A percentile compares a stretch with the other conserved stretches of the same genome.
These are phyloP conservation scores for Pythium aristosporum DNA, from an alignment of 352 stramenopile species.

Conservation along the genomic window DNA sequence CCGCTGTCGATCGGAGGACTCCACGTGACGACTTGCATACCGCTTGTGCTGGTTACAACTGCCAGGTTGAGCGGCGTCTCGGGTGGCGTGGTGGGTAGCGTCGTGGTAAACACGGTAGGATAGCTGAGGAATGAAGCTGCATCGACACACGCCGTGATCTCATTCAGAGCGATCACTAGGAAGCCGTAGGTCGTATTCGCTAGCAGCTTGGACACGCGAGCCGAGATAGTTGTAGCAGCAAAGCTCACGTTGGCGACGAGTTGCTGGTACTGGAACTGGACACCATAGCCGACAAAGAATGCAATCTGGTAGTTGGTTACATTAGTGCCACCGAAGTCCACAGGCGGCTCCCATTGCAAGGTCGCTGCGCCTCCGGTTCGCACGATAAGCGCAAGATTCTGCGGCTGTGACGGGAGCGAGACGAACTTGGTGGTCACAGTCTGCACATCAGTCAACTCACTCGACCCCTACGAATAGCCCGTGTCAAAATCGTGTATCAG, in stretches of 20 bases:
- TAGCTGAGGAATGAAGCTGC: slow-evolving; percentile 28
- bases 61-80: slow-evolving; percentile 35
- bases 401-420: slow-evolving; percentile 41
- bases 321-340: slow-evolving; percentile 54
- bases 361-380: slow-evolving; percentile 39
- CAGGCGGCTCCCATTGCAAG: slow-evolving; percentile 43
- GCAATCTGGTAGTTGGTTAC: slow-evolving; percentile 49
- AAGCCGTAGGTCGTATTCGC: slow-evolving; percentile 60
- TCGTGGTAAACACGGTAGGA: slow-evolving; percentile 37
- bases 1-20: slow-evolving; percentile 37
- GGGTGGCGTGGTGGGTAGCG: slow-evolving; percentile 30
- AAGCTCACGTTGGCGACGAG: slow-evolving; percentile 29
- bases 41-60: slow-evolving; percentile 34
- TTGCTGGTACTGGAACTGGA: slow-evolving; percentile 35
- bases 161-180: slow-evolving; percentile 49
- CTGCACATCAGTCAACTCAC: slow-evolving; percentile 43
- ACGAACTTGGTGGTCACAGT: slow-evolving; percentile 38
- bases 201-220: slow-evolving; percentile 39
- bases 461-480: slow-evolving; percentile 34
- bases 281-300: slow-evolving; percentile 40
- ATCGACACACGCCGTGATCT: slow-evolving; percentile 46
- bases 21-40: slow-evolving; percentile 51
- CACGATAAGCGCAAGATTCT: slow-evolving; percentile 27
- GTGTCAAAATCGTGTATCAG: not conserved
- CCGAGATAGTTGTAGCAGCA: slow-evolving; percentile 25